phyloP scores from a whole-genome alignment of 176 grass and related monocot genomes.

The Oryza punctata region DNA sequence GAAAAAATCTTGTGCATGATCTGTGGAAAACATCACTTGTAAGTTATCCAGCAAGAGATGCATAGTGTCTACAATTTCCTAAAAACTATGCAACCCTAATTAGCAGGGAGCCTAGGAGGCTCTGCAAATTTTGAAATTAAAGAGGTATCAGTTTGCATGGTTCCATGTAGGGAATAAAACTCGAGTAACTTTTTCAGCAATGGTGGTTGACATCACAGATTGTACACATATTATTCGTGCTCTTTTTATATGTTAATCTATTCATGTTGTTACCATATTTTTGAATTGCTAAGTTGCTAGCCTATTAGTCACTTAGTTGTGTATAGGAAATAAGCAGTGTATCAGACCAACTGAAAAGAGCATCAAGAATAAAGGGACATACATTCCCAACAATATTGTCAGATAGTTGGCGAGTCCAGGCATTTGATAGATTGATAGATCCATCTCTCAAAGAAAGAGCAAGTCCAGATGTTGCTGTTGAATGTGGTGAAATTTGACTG shows the following conservation, averaged over 20 bases:
- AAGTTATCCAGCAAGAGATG: slow-evolving; percentile 15
- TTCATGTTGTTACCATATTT: background rate
- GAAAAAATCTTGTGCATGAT: background rate
- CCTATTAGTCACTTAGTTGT: background rate
- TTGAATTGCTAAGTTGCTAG: background rate
- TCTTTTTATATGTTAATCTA: slow-evolving; percentile 6
- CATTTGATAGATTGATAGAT: slow-evolving; percentile 89
- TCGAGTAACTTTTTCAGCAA: background rate
- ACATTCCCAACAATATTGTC: slow-evolving; percentile 85
- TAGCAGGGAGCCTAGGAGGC: background rate
- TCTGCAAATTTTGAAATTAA: slow-evolving; percentile 25
- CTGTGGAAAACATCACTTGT: background rate
- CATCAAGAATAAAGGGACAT: slow-evolving; percentile 43
- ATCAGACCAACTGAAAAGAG: slow-evolving; percentile 4
- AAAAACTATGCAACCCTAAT: background rate
- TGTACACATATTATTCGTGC: slow-evolving; percentile 1
- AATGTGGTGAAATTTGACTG: slow-evolving; percentile 92
- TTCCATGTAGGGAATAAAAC: background rate
- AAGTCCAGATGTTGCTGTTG: slow-evolving; percentile 83
- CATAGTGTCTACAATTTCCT: background rate
- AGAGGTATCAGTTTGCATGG: background rate
- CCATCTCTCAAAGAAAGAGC: slow-evolving; percentile 85
- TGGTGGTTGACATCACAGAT: slow-evolving; percentile 1
- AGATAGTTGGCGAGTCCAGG: slow-evolving; percentile 90
- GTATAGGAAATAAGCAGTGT: slow-evolving; percentile 2